Evolutionary conservation across 2,329 filamentous ascomycete genomes (phyloP).

Genomic region (Ceratocystis cacaofunesta): DNA sequence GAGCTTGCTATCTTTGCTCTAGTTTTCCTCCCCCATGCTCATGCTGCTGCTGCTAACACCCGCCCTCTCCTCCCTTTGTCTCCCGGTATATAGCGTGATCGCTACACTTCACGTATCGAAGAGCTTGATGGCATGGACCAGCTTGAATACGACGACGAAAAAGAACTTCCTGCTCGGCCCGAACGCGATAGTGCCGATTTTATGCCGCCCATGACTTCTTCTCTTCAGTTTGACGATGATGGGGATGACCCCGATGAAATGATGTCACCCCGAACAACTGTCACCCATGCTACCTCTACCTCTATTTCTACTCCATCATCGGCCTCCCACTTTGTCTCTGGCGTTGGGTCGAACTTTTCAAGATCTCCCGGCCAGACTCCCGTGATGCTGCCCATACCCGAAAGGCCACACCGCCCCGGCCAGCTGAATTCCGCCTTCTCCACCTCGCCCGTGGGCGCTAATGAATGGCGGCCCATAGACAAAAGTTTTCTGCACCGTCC

Average conservation of each 20-base stretch:
- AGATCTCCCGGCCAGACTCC: neutral
- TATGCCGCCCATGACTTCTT: constrained; percentile 26
- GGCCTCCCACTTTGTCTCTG: constrained; percentile 5
- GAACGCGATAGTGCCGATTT: constrained; percentile 34
- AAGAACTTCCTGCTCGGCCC: constrained; percentile 59
- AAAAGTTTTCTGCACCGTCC: constrained; percentile 30
- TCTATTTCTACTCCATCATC: neutral
- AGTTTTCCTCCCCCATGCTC: neutral
- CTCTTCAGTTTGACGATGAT: constrained; percentile 26
- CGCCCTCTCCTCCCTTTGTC: neutral
- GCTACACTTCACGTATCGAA: constrained; percentile 78
- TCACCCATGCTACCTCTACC: constrained; percentile 1
- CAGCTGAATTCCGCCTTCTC: constrained; percentile 17
- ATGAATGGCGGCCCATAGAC: constrained; percentile 19
- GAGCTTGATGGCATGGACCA: constrained; percentile 63
- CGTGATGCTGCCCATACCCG: constrained; percentile 11
- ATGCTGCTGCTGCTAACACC: neutral
- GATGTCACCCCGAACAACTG: constrained; percentile 7
- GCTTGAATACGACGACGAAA: constrained; percentile 39
- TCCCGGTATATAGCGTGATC: constrained; percentile 47
- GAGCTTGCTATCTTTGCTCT: neutral
- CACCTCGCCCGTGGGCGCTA: constrained; percentile 22
- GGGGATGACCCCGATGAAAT: constrained; percentile 27
- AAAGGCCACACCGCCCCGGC: constrained; percentile 9
- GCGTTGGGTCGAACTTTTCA: neutral